Evolutionary conservation across 306 rosid genomes (phyloP), one percentile per base, ranked within the genome.

Genomic region (Prunus persica): DNA sequence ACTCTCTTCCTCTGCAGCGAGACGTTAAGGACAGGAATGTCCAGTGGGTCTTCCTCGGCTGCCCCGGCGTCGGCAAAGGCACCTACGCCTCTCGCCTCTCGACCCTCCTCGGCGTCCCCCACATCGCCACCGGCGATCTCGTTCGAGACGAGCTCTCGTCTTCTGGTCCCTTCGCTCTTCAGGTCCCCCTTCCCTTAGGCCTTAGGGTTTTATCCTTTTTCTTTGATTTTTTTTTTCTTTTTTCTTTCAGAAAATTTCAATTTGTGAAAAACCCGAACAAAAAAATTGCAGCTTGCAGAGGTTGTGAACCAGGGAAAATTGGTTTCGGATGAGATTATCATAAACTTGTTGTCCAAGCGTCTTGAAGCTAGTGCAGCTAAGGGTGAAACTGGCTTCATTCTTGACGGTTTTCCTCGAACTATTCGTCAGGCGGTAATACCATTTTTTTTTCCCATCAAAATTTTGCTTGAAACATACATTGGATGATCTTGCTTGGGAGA

Each of bases 1-100:
- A 62, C 24, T 14, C 71, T 54, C 83, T 77, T 11, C 75, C 83
- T 55, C 49, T 76, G 50, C 65, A 60, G 46, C 67, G 62, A 24
- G 71, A 76, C 27, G 78, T 47, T 8, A 60, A 61, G 22, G 76
- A 67, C 20, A 76, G 84, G 74, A 86, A 74, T 58, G 81, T 80
- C 19, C 87, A 78, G 67, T 86, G 87, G 89, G 89, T 83, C 28
- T 86, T 86, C 63, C 69, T 86, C 5, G 89, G 89, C 19, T 86
- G 87, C 62, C 89, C 89, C n/a, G 89, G 89, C 15, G 89, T 86
- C 71, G 89, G 89, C 4, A 86, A 86, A 72, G 89, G 89, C 3
- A 86, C 89, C 34, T 86, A 86, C 65, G 89, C 89, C 18, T 86
- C 89, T 18, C 82, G 84, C 6, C 87, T 86, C 6, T 86, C 85